phyloP scores from a whole-genome alignment of 495 filamentous ascomycete species.

The Aspergillus ostianus region DNA sequence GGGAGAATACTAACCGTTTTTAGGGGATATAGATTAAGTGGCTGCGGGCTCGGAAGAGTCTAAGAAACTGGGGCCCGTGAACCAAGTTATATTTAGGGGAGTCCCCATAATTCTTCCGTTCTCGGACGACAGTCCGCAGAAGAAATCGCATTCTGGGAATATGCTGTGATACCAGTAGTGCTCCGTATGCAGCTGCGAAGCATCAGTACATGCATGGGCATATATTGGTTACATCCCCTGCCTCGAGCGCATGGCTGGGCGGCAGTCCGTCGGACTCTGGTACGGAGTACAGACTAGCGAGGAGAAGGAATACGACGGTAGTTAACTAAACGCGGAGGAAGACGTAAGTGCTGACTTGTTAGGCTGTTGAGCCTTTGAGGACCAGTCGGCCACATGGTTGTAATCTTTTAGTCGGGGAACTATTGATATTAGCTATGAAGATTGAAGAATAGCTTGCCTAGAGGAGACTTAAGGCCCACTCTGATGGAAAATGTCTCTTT shows the following conservation, averaged over 20 bases:
- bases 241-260: neutral
- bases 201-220: neutral
- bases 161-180: neutral
- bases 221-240: neutral
- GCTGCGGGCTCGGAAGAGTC: neutral
- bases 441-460: neutral
- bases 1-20: neutral
- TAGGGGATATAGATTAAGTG: neutral
- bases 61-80: neutral
- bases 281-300: too few species aligned
- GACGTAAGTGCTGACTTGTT: neutral
- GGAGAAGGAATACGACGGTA: too few species aligned
- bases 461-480: neutral
- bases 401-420: neutral
- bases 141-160: neutral
- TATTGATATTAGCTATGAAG: neutral
- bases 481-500: too few species aligned
- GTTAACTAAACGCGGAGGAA: too few species aligned
- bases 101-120: neutral
- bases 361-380: too few species aligned
- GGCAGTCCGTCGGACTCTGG: too few species aligned
- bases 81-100: neutral
- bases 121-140: neutral
- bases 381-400: neutral
- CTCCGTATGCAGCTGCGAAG: neutral